phyloP scores from a whole-genome alignment of 1,139 yeast genomes.

The Petasospora rhodanensis region DNA sequence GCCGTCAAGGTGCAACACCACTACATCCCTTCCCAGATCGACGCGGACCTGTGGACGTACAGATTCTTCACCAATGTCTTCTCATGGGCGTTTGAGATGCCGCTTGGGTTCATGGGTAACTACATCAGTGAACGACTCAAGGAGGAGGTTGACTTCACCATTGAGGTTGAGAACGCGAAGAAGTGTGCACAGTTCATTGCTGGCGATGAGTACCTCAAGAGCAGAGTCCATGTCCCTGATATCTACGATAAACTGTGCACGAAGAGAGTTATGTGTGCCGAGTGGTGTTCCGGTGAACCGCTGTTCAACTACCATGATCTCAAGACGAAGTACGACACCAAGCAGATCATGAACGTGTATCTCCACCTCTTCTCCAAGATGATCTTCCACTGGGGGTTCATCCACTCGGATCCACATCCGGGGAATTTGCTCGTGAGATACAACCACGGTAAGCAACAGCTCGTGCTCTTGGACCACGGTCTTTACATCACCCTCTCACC shows the following conservation, averaged over 20 bases:
- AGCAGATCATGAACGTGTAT: conserved; percentile 47
- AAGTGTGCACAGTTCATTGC: conserved; percentile 30
- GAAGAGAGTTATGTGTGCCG: conserved; percentile 53
- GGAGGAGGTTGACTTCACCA: conserved; percentile 57
- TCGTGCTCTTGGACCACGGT: conserved; percentile 75
- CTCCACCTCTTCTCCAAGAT: conserved; percentile 58
- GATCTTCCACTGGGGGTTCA: conserved; percentile 69
- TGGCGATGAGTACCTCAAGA: conserved; percentile 32
- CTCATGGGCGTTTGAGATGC: conserved; percentile 59
- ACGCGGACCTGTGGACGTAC: conserved; percentile 74
- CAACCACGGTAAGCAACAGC: conserved; percentile 44
- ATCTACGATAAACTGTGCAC: conserved; percentile 44
- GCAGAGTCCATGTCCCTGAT: conserved; percentile 50
- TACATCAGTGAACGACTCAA: conserved; percentile 55
- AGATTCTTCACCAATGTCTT: conserved; percentile 47
- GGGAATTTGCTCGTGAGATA: conserved; percentile 63
- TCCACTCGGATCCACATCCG: conserved; percentile 83
- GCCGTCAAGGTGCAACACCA: conserved; percentile 97
- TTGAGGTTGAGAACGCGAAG: conserved; percentile 52
- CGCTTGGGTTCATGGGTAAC: conserved; percentile 51
- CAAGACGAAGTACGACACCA: conserved; percentile 38
- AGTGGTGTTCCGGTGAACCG: conserved; percentile 74
- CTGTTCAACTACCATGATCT: conserved; percentile 44
- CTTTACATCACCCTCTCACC: conserved; percentile 53
- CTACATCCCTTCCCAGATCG: conserved; percentile 87